phyloP scores from a whole-genome alignment of 2,329 filamentous ascomycete genomes.

The Colletotrichum incanum region DNA sequence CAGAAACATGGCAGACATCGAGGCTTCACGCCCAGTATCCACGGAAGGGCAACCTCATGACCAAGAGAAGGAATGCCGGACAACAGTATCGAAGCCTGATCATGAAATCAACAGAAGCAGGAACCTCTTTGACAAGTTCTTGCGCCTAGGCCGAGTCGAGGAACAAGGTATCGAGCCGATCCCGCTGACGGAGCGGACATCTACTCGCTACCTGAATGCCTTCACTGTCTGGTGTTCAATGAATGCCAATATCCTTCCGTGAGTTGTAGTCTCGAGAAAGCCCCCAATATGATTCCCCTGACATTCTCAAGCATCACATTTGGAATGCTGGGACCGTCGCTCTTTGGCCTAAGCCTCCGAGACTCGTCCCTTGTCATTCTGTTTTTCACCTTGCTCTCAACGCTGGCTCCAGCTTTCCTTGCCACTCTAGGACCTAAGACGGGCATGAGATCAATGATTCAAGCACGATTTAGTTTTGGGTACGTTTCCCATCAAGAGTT shows the following conservation, averaged over 20 bases:
- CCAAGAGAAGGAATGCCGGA: neutral
- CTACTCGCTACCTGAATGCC: slow-evolving; percentile 59
- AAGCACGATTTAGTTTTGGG: slow-evolving; percentile 76
- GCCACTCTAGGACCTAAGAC: slow-evolving; percentile 73
- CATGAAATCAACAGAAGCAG: neutral
- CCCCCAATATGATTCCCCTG: neutral
- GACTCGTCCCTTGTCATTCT: slow-evolving; percentile 73
- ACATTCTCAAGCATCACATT: slow-evolving; percentile 67
- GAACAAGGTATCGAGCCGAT: slow-evolving; percentile 61
- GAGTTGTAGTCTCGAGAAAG: slow-evolving; percentile 30
- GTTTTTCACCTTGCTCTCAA: slow-evolving; percentile 73
- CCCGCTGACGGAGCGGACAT: slow-evolving; percentile 58
- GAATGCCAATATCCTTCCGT: slow-evolving; percentile 64
- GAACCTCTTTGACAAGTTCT: slow-evolving; percentile 7
- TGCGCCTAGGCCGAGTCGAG: slow-evolving; percentile 55
- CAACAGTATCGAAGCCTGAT: neutral
- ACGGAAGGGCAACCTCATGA: neutral
- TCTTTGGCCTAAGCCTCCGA: slow-evolving; percentile 69
- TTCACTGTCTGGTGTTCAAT: slow-evolving; percentile 67
- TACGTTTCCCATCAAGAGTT: slow-evolving; percentile 47
- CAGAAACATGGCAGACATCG: slow-evolving; percentile 21
- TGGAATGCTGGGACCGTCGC: slow-evolving; percentile 73
- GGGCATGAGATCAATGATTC: slow-evolving; percentile 77
- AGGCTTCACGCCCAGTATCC: slow-evolving; percentile 7
- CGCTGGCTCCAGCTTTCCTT: slow-evolving; percentile 69